Evolutionary conservation across 495 filamentous ascomycete species (phyloP).

Genomic region (Penicillium samsonianum): DNA sequence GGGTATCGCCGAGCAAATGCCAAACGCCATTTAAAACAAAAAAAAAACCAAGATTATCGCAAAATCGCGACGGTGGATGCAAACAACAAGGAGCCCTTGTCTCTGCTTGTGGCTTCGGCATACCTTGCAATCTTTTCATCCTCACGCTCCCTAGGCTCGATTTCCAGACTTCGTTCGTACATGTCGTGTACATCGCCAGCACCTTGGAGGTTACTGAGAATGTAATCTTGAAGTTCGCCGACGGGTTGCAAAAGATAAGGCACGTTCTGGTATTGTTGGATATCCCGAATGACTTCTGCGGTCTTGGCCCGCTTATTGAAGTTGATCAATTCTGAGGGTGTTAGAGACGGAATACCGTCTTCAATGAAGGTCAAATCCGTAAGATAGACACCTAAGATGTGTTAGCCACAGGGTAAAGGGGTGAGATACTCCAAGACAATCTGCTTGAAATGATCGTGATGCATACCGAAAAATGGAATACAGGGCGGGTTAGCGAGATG

Average conservation of each 20-base stretch:
- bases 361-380: constrained; percentile 99
- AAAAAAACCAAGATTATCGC: constrained; percentile 33
- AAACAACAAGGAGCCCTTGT: constrained; percentile 41
- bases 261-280: constrained; percentile 97
- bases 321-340: constrained; percentile 94
- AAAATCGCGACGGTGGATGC: constrained; percentile 38
- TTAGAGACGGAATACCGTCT: constrained; percentile 94
- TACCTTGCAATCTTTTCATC: constrained; percentile 92
- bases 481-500: constrained; percentile 93
- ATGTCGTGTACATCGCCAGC: constrained; percentile 97
- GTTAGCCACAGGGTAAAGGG: constrained; percentile 18
- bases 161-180: constrained; percentile 91
- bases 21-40: constrained; percentile 24
- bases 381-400: constrained; percentile 80
- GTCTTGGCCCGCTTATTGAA: constrained; percentile 98
- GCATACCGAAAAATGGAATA: constrained; percentile 95
- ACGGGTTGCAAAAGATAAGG: constrained; percentile 89
- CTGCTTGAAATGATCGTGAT: not conserved
- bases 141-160: constrained; percentile 93
- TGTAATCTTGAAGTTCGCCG: constrained; percentile 93
- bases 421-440: not conserved
- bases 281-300: constrained; percentile 95
- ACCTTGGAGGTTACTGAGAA: constrained; percentile 88
- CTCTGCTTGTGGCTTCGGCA: constrained; percentile 40
- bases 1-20: constrained; percentile 30